phyloP scores from a whole-genome alignment of 331 rosid genomes.

The Malus hybrid region DNA sequence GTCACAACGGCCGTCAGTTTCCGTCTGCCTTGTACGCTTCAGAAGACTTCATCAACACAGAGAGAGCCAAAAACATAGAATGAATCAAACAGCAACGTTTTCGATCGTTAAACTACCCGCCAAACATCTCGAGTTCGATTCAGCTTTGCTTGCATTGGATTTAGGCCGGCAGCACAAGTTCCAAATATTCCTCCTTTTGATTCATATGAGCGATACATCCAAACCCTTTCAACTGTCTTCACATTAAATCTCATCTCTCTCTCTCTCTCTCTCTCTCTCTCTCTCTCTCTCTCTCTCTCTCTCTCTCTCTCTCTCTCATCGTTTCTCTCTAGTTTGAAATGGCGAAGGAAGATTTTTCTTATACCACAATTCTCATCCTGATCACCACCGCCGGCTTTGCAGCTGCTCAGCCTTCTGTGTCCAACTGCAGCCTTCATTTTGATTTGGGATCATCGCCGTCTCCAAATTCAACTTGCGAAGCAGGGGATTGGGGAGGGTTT shows the following conservation, averaged over 20 bases:
- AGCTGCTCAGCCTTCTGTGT: constrained; percentile 15
- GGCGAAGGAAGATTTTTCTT: no score
- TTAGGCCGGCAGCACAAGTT: constrained; percentile 24
- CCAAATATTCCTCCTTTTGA: neutral
- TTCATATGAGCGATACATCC: constrained; percentile 11
- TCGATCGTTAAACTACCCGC: no score
- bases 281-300: no score
- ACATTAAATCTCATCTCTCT: neutral
- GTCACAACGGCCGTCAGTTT: neutral
- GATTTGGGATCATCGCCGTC: neutral
- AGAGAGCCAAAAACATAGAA: neutral
- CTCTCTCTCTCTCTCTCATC: no score
- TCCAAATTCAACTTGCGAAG: constrained; percentile 18
- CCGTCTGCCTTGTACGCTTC: neutral
- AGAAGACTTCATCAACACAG: neutral
- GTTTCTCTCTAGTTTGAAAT: no score
- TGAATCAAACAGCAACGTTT: neutral
- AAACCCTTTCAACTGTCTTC: neutral
- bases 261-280: no score
- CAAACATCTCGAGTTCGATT: neutral
- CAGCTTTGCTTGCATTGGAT: neutral
- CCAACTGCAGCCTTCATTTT: constrained; percentile 24
- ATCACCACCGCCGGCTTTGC: neutral
- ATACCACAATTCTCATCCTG: neutral
- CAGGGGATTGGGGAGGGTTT: constrained; percentile 31